Conservation (phyloP, 2,329 filamentous ascomycete genomes). For the Gaeumannomyces sp. region DNA sequence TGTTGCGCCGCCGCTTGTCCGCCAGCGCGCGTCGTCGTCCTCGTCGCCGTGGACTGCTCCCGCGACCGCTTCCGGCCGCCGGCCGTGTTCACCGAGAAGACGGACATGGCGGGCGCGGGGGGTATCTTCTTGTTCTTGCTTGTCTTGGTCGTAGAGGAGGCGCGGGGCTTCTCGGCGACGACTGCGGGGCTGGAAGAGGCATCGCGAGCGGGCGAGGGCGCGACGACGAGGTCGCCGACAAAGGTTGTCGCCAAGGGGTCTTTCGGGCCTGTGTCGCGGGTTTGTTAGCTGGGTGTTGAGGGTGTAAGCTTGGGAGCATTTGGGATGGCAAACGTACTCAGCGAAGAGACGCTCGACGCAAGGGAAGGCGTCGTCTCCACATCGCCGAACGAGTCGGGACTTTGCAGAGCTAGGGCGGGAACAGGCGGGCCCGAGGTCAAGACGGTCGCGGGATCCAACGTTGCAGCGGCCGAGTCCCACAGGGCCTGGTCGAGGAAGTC, state of each 20-base stretch:
- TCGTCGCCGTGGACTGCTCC: constrained; percentile 6
- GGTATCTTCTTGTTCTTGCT: constrained; percentile 7
- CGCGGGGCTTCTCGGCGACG: not conserved
- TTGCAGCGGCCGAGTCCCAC: not conserved
- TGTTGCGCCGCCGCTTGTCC: constrained; percentile 55
- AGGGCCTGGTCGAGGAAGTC: constrained; percentile 1
- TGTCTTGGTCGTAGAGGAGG: not conserved
- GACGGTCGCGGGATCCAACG: not conserved
- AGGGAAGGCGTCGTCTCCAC: constrained; percentile 9
- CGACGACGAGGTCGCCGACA: constrained; percentile 4
- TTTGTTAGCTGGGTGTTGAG: not conserved
- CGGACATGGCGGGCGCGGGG: constrained; percentile 3
- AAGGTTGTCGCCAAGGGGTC: constrained; percentile 1
- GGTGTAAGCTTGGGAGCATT: not conserved
- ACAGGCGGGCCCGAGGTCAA: not conserved
- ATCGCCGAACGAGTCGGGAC: constrained; percentile 6
- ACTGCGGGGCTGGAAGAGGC: not conserved
- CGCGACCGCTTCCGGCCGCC: constrained; percentile 3
- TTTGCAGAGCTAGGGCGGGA: not conserved
- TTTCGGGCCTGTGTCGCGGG: constrained; percentile 2
- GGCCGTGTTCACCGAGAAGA: constrained; percentile 7
- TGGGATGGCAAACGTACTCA: constrained; percentile 2
- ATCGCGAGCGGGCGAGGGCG: constrained; percentile 1
- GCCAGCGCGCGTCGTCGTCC: constrained; percentile 2
- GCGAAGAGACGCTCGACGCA: constrained; percentile 9